Evolutionary conservation across 805 yeast species (phyloP), one percentile per base, ranked within the genome.

Genomic region (Cyberlindnera mississippiensis): DNA sequence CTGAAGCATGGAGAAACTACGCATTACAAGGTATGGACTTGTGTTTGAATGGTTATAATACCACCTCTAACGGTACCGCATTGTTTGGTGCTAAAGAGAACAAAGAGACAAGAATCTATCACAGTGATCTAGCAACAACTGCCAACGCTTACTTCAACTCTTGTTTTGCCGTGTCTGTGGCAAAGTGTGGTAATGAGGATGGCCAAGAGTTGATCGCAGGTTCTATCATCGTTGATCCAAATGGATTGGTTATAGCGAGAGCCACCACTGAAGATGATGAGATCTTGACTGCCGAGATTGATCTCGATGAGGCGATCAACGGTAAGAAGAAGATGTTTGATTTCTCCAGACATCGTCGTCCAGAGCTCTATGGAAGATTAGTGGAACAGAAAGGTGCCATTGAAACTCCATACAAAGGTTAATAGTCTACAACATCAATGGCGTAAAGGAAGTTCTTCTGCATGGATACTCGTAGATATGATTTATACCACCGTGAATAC

Each of bases 21-120:
- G 69, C 66, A 11, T 48, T 66, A 11, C 70, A 66, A 52, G 70
- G 69, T 8, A 61, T 64, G 64, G 71, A 66, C 24, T 38, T 66
- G n/a, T 60, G 65, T 46, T 33, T 66, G 22, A 59, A 57, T 34
- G 70, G 70, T 4, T 66, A 62, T 45, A 66, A 64, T 45, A 63
- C 69, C 27, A 59, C 67, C 28, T 55, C 64, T 11, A 58, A 62
- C 41, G 68, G 66, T 28, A 61, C 64, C 22, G 55, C 60, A 1
- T 43, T 62, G 28, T 60, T 60, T 39, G 67, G 67, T 15, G 45
- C 55, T 14, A 49, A 50, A 36, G 69, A 64, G 42, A 61, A 56
- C 45, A 56, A 59, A 37, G 59, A 53, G 26, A 40, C 56, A 9
- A 58, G 64, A 53, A 51, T 54, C 38, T 59, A 55, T 40, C 69